Percentiles rank a stretch among this genome's conserved stretches.
Evolutionary conservation across 2,329 filamentous ascomycete species (phyloP).

Genomic region (Fusarium liriodendri): DNA sequence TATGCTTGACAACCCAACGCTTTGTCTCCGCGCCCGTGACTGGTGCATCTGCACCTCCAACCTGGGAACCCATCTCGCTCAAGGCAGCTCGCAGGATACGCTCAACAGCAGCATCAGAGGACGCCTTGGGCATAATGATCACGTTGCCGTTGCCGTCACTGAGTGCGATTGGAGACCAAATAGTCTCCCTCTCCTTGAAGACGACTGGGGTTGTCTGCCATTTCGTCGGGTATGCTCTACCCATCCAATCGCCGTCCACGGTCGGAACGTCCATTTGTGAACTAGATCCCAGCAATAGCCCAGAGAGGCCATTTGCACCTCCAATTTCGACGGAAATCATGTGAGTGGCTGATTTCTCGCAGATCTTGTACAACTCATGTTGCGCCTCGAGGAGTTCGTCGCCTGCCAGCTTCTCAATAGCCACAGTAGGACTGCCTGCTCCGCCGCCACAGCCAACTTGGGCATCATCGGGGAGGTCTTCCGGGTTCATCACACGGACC

Average conservation of each 20-base stretch:
- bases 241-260: constrained; percentile 69
- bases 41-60: constrained; percentile 60
- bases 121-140: constrained; percentile 60
- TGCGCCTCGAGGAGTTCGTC: constrained; percentile 66
- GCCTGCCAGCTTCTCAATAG: constrained; percentile 68
- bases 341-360: constrained; percentile 60
- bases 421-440: constrained; percentile 69
- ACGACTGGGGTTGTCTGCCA: constrained; percentile 67
- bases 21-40: constrained; percentile 61
- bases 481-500: constrained; percentile 63
- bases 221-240: constrained; percentile 64
- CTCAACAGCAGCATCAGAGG: constrained; percentile 60
- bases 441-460: constrained; percentile 67
- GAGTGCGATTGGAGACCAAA: constrained; percentile 60
- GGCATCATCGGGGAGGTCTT: constrained; percentile 62
- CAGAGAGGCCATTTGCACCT: constrained; percentile 72
- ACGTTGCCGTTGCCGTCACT: constrained; percentile 65
- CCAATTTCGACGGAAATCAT: constrained; percentile 75
- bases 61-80: constrained; percentile 66
- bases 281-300: constrained; percentile 66
- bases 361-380: constrained; percentile 63
- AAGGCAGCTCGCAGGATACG: constrained; percentile 62
- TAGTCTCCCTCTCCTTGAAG: constrained; percentile 59
- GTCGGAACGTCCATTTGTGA: constrained; percentile 62
- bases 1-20: constrained; percentile 64